phyloP scores from a whole-genome alignment of 768 basidiomycete genomes.

The Leucocoprinus sp. region DNA sequence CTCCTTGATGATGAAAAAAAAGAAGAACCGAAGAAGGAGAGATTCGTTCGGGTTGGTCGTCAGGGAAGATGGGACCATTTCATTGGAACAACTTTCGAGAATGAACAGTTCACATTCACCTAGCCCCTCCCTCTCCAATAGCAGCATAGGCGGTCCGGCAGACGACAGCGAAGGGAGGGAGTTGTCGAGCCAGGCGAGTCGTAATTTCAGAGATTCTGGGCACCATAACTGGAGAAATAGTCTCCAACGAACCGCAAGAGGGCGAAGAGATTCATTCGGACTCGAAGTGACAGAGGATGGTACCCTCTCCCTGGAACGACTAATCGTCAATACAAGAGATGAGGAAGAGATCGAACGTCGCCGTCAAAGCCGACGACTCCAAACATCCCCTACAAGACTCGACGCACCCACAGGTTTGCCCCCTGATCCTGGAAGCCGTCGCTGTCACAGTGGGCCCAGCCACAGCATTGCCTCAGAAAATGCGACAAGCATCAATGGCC shows the following conservation, averaged over 20 bases:
- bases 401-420: neutral
- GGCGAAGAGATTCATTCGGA: neutral
- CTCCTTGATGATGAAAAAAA: neutral
- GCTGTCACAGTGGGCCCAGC: neutral
- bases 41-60: slow-evolving; percentile 5
- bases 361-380: neutral
- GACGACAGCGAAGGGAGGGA: neutral
- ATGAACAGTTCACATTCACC: neutral
- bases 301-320: neutral
- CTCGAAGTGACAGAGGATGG: neutral
- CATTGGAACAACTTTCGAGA: neutral
- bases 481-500: neutral
- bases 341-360: neutral
- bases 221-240: neutral
- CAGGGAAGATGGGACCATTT: neutral
- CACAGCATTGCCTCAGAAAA: neutral
- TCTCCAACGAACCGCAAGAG: neutral
- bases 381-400: neutral
- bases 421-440: neutral
- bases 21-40: neutral
- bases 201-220: neutral
- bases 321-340: neutral
- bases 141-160: neutral
- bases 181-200: neutral
- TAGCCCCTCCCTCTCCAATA: neutral